Evolutionary conservation across 116 monocot genomes (phyloP).

Genomic region (Cymodocea nodosa): DNA sequence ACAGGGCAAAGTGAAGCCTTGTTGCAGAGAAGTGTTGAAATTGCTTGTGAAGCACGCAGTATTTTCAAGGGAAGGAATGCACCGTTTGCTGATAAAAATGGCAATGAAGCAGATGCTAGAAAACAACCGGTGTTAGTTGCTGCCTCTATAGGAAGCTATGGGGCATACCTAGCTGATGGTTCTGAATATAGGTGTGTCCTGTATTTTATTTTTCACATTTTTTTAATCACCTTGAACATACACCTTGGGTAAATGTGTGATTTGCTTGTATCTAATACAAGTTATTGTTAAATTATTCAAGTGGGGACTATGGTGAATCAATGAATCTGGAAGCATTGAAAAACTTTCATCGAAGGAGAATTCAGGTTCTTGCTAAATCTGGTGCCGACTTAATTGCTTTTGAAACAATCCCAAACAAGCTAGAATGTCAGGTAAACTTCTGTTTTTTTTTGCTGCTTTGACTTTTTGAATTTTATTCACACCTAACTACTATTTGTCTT

Average conservation of each 20-base stretch:
- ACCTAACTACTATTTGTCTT: no score
- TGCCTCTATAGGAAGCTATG: constrained; percentile 31
- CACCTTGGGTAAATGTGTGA: no score
- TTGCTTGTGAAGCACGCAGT: constrained; percentile 66
- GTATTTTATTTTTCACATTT: not conserved
- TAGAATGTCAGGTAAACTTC: constrained; percentile 57
- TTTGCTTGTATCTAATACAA: not conserved
- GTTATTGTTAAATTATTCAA: constrained; percentile 6
- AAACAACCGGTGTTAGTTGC: constrained; percentile 15
- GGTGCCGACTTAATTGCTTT: constrained; percentile 83
- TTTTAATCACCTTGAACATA: not conserved
- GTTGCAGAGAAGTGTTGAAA: constrained; percentile 47
- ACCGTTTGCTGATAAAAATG: not conserved
- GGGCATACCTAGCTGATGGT: constrained; percentile 29
- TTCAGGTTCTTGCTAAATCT: constrained; percentile 76
- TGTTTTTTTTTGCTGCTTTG: no score
- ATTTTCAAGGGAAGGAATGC: constrained; percentile 19
- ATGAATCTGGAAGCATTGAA: constrained; percentile 49
- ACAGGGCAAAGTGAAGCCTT: constrained; percentile 53
- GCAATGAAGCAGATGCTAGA: not conserved
- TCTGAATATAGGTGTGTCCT: constrained; percentile 28
- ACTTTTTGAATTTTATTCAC: no score
- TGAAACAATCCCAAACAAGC: constrained; percentile 92
- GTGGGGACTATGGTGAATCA: constrained; percentile 78
- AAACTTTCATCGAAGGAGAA: constrained; percentile 71